These are phyloP conservation scores for Apiospora sp. DNA, from an alignment of 2,329 filamentous ascomycete species.

Conservation along the genomic window DNA sequence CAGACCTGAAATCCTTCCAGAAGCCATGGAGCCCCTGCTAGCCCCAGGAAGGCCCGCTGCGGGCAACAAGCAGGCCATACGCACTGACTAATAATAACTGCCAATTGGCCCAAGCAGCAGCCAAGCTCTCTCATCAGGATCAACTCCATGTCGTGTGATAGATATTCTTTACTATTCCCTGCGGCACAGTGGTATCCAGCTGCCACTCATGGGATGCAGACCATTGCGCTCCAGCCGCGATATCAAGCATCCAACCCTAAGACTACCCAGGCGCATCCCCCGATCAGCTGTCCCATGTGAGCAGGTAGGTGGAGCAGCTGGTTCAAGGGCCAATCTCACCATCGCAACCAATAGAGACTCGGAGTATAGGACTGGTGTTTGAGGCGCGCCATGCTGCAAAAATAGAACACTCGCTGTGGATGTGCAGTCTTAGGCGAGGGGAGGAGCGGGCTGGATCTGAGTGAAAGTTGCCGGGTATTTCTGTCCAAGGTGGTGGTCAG, in stretches of 20 bases:
- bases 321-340: slow-evolving; percentile 1
- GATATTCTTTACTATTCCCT: slow-evolving; percentile 3
- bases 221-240: not conserved
- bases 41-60: slow-evolving; percentile 14
- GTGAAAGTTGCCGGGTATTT: not conserved
- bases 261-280: not conserved
- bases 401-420: not conserved
- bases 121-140: not conserved
- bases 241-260: not conserved
- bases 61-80: not conserved
- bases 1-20: slow-evolving; percentile 19
- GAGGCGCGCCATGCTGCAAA: not conserved
- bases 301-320: not conserved
- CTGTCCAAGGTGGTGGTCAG: slow-evolving; percentile 8
- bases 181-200: not conserved
- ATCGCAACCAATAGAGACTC: not conserved
- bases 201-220: not conserved
- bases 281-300: not conserved
- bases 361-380: not conserved
- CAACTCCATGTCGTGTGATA: not conserved
- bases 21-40: not conserved
- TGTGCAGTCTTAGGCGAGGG: not conserved
- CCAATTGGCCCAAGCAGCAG: not conserved
- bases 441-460: slow-evolving; percentile 5
- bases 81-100: no score